Base-by-base conservation (phyloP, 148 eudicot species). In the Camellia sinensis region DNA sequence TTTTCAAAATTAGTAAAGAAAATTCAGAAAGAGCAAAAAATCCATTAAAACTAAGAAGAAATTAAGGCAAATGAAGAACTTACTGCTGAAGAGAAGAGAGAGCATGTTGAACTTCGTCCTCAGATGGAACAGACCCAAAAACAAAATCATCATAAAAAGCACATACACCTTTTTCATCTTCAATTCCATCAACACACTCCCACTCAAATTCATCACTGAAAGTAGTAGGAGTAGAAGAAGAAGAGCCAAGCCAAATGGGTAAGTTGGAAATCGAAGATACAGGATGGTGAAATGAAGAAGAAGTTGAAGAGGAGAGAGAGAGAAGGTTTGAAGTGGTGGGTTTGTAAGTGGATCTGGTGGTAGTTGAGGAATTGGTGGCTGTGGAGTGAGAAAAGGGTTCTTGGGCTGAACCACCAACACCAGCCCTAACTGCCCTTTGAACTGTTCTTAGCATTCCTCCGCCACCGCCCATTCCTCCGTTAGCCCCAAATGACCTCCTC, bases 11-110 rank as follows among this genome's bases (percentile, higher is more conserved):
- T 17, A 2, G 19, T 18, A 21, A 4, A 22, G 67, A 63, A 63
- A 63, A n/a, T 18, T 8, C 17, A 52, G 8, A n/a, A 11, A 50
- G 7, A 71, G 14, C 6, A 44, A 18, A 19, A 19, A 74, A 74
- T 18, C 48, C 73, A 41, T 22, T 9, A 50, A 66, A 77, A 1
- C 21, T 48, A 6, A 60, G n/a, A 2, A 48, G 68, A 71, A 41
- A 37, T 17, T 4, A 18, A 59, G 7, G 3, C 8, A 48, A 17
- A 37, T 60, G 59, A 67, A 64, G 3, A 62, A 87, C 82, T 80
- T 65, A 91, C 97, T 86, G 83, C 60, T 88, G 88, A 19, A 92
- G 89, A 73, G 92, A 79, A 62, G 85, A 86, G 21, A 91, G 75
- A 7, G 97, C 92, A 78, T 80, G 81, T 3, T 88, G 83, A 59